Evolutionary conservation across 495 filamentous ascomycete species (phyloP).

Genomic region (Aspergillus sclerotiicarbonarius): DNA sequence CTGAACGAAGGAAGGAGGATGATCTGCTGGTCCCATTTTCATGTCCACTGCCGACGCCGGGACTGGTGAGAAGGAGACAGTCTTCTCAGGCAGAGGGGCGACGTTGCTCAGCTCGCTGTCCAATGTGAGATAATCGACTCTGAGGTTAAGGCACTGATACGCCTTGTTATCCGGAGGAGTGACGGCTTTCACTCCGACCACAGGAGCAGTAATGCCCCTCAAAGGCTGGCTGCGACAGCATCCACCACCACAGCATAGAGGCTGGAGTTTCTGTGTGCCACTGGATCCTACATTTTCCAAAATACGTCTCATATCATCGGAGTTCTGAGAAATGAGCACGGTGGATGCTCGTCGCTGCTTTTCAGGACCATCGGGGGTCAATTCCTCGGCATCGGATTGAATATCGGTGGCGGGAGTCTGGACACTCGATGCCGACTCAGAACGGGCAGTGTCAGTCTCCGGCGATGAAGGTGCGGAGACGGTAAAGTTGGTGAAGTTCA

Average conservation of each 20-base stretch:
- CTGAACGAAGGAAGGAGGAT: constrained; percentile 86
- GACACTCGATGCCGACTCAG: constrained; percentile 37
- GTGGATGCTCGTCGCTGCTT: constrained; percentile 73
- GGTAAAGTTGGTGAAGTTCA: constrained; percentile 47
- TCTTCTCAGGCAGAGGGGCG: constrained; percentile 69
- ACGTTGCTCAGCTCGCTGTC: constrained; percentile 67
- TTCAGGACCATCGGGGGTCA: constrained; percentile 24
- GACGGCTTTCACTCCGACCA: constrained; percentile 56
- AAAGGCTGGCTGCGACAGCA: constrained; percentile 74
- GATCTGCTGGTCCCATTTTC: constrained; percentile 40
- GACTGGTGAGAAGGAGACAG: constrained; percentile 60
- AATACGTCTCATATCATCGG: constrained; percentile 70
- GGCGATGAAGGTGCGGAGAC: constrained; percentile 34
- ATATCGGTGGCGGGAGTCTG: constrained; percentile 52
- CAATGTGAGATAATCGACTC: constrained; percentile 67
- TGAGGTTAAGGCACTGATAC: constrained; percentile 72
- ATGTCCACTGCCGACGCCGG: constrained; percentile 36
- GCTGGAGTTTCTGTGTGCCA: constrained; percentile 56
- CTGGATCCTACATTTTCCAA: constrained; percentile 40
- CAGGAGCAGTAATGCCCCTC: constrained; percentile 40
- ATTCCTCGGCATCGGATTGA: constrained; percentile 47
- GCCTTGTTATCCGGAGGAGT: constrained; percentile 78
- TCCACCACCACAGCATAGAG: constrained; percentile 84
- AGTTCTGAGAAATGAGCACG: constrained; percentile 71
- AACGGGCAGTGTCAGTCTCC: constrained; percentile 40